Evolutionary conservation across 495 filamentous ascomycete species (phyloP), one percentile per base, ranked within the genome.

Genomic region (Aspergillus ellipticus): DNA sequence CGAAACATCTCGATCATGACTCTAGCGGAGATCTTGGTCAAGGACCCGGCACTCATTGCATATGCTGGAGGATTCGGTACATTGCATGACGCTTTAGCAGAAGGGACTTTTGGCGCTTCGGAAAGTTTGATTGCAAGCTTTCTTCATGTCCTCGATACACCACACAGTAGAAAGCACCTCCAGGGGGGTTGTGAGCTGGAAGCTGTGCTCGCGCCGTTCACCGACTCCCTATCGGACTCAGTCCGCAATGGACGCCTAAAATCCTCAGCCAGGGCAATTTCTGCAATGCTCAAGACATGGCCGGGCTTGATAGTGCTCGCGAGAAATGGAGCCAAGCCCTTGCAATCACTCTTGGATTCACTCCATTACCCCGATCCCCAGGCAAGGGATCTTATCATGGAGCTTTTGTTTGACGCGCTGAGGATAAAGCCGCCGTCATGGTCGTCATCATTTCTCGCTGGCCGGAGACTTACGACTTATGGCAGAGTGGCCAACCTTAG

Each of bases 391-490:
- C 69, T 75, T 21, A 80, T 97, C 42, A 75, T 97, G 58, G 94
- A 97, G 62, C 75, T 98, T 6, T 73, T 98, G 41, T 96, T 93
- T 68, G 90, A 92, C 54, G 83, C 97, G 20, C 79, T 98, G 56
- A 85, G 91, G 42, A 96, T 98, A 66, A 97, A 96, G 64, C 85
- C 92, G 19, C 94, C 94, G 6, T 93, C 91, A 0, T 98, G 95
- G 95, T 93, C 93, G 22, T 90, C 90, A 0, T 95, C 91, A 17
- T 98, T 96, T 65, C 81, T 98, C 43, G 94, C 95, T 35, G 94
- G 95, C 6, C 82, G 94, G 59, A 79, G 95, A 51, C 81, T 97
- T 31, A 98, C 94, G 15, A 97, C 90, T 0, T 97, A 97, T 68
- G 92, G 91, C 15, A 82, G 95, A 61, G 92, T 97, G 29, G 82